Evolutionary conservation across 2,329 filamentous ascomycete genomes (phyloP).

Genomic region (Helicocarpus griseus): DNA sequence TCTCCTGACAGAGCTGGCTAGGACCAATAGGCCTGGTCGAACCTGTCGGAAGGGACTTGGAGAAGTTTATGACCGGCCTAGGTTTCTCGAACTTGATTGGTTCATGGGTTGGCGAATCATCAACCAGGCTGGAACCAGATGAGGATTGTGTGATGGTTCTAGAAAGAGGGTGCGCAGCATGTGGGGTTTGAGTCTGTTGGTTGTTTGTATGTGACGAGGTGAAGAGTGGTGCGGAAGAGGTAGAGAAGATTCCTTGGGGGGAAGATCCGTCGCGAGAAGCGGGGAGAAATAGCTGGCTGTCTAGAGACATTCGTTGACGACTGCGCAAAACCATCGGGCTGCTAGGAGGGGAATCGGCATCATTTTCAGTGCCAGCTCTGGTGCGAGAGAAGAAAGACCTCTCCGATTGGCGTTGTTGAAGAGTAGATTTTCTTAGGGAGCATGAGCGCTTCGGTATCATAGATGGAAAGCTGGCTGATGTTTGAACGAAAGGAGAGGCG

Average conservation of each 20-base stretch:
- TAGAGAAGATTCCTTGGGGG: conserved; percentile 40
- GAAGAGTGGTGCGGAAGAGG: conserved; percentile 39
- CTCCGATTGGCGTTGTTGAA: conserved; percentile 72
- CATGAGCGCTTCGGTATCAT: conserved; percentile 60
- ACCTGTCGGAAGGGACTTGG: conserved; percentile 65
- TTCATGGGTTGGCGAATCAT: conserved; percentile 60
- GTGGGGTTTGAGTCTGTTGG: conserved; percentile 32
- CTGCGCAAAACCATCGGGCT: conserved; percentile 44
- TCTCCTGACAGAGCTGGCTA: conserved; percentile 38
- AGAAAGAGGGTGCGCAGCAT: conserved; percentile 65
- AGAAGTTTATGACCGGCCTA: conserved; percentile 51
- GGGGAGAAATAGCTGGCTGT: conserved; percentile 60
- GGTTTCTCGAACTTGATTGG: conserved; percentile 44
- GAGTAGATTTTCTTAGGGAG: conserved; percentile 73
- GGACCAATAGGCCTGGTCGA: conserved; percentile 36
- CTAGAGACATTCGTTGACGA: conserved; percentile 65
- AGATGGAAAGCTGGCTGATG: conserved; percentile 41
- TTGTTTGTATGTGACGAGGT: conserved; percentile 20
- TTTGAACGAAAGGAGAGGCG: conserved; percentile 18
- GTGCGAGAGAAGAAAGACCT: conserved; percentile 45
- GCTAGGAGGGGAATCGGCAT: conserved; percentile 47
- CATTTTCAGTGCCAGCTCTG: conserved; percentile 22
- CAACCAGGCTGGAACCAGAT: conserved; percentile 65
- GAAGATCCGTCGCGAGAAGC: conserved; percentile 57
- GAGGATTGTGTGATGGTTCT: conserved; percentile 80